These are phyloP conservation scores for Aspergillus baeticus DNA, from an alignment of 495 filamentous ascomycete species.

Conservation along the genomic window DNA sequence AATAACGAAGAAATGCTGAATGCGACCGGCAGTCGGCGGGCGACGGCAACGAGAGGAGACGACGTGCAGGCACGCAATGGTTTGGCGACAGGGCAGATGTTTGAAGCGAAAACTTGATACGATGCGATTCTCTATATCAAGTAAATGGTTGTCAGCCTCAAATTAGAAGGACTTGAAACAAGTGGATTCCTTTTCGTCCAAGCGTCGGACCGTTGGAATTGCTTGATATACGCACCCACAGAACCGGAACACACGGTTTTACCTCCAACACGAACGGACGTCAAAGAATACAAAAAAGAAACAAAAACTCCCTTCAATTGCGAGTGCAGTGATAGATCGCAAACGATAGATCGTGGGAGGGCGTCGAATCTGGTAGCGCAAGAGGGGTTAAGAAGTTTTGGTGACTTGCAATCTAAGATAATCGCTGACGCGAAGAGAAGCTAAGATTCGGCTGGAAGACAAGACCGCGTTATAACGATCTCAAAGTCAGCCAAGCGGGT, in stretches of 20 bases:
- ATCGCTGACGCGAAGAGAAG: not conserved
- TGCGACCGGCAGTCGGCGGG: slow-evolving; percentile 20
- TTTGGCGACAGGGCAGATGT: not conserved
- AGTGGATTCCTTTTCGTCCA: slow-evolving; percentile 20
- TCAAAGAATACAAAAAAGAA: slow-evolving; percentile 7
- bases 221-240: slow-evolving; percentile 15
- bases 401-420: not conserved
- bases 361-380: not conserved
- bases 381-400: not conserved
- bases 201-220: slow-evolving; percentile 17
- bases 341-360: no score
- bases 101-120: not conserved
- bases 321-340: not conserved
- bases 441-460: slow-evolving; percentile 3
- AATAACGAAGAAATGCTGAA: not conserved
- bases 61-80: not conserved
- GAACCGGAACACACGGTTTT: slow-evolving; percentile 4
- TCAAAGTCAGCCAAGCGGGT: not conserved
- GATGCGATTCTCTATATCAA: slow-evolving; percentile 5
- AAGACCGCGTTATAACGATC: slow-evolving; percentile 15
- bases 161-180: slow-evolving; percentile 9
- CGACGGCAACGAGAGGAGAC: not conserved
- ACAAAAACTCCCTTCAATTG: slow-evolving; percentile 2
- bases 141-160: slow-evolving; percentile 21
- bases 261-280: slow-evolving; percentile 11